Evolutionary conservation across 768 basidiomycete species (phyloP).

Genomic region (Naganishia kalamii): DNA sequence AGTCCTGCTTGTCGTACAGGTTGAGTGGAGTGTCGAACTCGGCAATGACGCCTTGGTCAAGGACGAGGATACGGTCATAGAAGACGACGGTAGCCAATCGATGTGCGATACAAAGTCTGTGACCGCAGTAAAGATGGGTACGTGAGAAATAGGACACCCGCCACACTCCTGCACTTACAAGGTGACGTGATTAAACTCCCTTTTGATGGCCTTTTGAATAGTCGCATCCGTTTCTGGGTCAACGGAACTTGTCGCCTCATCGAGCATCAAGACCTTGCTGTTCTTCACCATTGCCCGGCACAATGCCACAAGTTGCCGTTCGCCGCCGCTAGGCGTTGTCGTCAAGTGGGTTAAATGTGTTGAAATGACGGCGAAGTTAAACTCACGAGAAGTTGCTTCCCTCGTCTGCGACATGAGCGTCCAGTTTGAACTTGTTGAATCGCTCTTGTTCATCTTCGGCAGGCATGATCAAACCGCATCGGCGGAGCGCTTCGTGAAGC

Average conservation of each 20-base stretch:
- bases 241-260: slow-evolving; percentile 18
- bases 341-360: not conserved
- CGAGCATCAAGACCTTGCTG: slow-evolving; percentile 53
- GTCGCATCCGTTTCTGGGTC: slow-evolving; percentile 52
- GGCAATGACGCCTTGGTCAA: slow-evolving; percentile 38
- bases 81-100: slow-evolving; percentile 33
- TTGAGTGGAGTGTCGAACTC: slow-evolving; percentile 39
- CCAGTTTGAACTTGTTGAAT: slow-evolving; percentile 59
- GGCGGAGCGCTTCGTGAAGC: slow-evolving; percentile 57
- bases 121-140: not conserved
- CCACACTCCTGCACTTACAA: too few species aligned
- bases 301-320: slow-evolving; percentile 60
- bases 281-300: slow-evolving; percentile 60
- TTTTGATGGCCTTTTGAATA: slow-evolving; percentile 61
- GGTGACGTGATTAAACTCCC: slow-evolving; percentile 51
- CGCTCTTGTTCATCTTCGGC: slow-evolving; percentile 47
- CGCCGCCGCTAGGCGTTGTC: slow-evolving; percentile 53
- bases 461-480: slow-evolving; percentile 52
- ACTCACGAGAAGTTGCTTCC: slow-evolving; percentile 55
- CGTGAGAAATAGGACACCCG: too few species aligned
- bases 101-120: slow-evolving; percentile 27
- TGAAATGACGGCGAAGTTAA: too few species aligned
- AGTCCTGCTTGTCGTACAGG: slow-evolving; percentile 48
- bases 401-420: slow-evolving; percentile 59
- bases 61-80: slow-evolving; percentile 45